A percentile compares a stretch with the other conserved stretches of the same genome.
Conservation (phyloP, 768 basidiomycete species). For the Candolleomyces aberdarensis region DNA sequence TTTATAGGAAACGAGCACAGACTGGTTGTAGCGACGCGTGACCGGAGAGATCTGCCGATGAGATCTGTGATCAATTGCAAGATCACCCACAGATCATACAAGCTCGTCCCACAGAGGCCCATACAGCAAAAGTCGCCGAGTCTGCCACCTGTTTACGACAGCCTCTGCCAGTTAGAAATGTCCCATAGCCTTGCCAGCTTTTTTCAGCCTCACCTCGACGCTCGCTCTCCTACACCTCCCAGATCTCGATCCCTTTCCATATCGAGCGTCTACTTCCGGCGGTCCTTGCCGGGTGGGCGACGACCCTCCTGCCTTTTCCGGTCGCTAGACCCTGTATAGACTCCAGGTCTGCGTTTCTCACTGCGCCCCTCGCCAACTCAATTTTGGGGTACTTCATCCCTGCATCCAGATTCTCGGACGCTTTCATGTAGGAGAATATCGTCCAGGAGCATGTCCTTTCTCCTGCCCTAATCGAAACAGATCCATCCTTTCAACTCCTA, state of each 20-base stretch:
- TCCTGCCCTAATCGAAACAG: background rate
- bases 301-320: background rate
- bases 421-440: constrained; percentile 1
- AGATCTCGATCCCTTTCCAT: constrained; percentile 12
- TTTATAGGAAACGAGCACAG: constrained; percentile 30
- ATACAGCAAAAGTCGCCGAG: background rate
- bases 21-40: constrained; percentile 23
- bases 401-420: constrained; percentile 13
- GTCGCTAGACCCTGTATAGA: constrained; percentile 17
- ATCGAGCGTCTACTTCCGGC: constrained; percentile 24
- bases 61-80: constrained; percentile 14
- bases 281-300: constrained; percentile 22
- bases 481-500: too few species aligned
- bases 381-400: constrained; percentile 9
- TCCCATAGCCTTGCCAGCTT: background rate
- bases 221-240: background rate
- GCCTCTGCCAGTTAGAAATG: background rate
- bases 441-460: background rate
- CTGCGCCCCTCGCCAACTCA: constrained; percentile 10
- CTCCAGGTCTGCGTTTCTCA: constrained; percentile 19
- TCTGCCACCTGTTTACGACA: background rate
- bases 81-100: constrained; percentile 15
- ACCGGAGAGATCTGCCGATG: constrained; percentile 27
- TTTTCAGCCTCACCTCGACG: too few species aligned
- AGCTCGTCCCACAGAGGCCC: background rate